Percentiles rank a stretch among this genome's conserved stretches.
These are phyloP conservation scores for Ceratocystis cubensis DNA, from an alignment of 2,329 filamentous ascomycete species.

Conservation along the genomic window DNA sequence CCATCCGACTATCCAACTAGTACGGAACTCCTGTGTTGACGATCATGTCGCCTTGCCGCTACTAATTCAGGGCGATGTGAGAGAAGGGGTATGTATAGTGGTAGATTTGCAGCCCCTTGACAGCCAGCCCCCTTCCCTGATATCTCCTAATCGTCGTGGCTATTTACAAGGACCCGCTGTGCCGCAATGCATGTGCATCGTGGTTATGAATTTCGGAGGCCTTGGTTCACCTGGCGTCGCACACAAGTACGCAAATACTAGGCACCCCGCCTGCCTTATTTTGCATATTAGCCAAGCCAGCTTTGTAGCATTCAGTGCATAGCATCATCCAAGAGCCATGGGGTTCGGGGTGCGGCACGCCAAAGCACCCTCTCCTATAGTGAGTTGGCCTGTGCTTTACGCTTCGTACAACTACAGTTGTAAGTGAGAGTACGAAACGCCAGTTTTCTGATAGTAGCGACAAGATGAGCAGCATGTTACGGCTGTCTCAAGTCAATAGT, in stretches of 20 bases:
- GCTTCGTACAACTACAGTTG: not conserved
- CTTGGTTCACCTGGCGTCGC: not conserved
- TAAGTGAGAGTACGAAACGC: not conserved
- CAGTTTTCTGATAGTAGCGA: not conserved
- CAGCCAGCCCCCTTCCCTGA: not conserved
- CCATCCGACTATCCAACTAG: not conserved
- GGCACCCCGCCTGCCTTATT: not conserved
- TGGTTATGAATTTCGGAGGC: not conserved
- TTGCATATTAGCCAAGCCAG: not conserved
- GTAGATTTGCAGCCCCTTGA: not conserved
- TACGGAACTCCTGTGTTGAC: not conserved
- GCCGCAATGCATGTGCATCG: not conserved
- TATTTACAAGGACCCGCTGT: not conserved
- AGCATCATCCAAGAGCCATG: not conserved
- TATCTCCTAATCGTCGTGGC: not conserved
- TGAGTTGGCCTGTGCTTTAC: conserved; percentile 1
- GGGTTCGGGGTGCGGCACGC: not conserved
- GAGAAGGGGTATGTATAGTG: not conserved
- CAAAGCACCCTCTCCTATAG: not conserved
- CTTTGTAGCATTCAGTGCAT: not conserved
- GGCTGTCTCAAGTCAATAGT: not conserved
- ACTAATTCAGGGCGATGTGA: not conserved
- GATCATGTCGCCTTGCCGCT: not conserved
- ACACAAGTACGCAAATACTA: too few species aligned
- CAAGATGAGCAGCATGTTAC: not conserved